Base-by-base conservation (phyloP, 108 stramenopile genomes). In the Discostella stelligeroides region DNA sequence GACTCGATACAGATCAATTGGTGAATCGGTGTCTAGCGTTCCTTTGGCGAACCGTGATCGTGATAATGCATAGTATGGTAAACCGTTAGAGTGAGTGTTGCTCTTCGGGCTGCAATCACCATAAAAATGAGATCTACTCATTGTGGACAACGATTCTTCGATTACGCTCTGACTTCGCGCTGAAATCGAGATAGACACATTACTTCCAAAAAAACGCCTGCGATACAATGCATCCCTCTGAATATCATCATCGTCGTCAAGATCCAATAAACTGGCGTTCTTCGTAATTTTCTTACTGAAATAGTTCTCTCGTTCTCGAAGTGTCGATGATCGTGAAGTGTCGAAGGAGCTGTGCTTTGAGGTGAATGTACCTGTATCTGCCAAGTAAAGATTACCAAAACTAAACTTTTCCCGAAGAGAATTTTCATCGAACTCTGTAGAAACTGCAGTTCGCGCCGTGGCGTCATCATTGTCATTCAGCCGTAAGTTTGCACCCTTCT, bases 351-450 rank as follows among this genome's bases (percentile, higher is more conserved):
- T 29, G 5, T 7, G 25, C 2, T 6, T 4, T 8, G 27, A 29
- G 25, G 24, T 23, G 25, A 29, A 54, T 54, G 53, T 54, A 14
- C 28, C 53, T 29, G 53, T 0, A 29, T 54, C 53, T 49, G 48
- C 6, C 28, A 29, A 29, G 2, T 23, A 28, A 54, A 54, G 25
- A 12, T 27, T 54, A 11, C 53, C 53, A 54, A 54, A 54, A 10
- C 53, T 54, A 27, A 54, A 54, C 28, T 29, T 54, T 4, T 54
- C 53, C 7, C 25, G 53, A 54, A 54, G 53, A 1, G 53, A 54
- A 29, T 2, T 29, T 7, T 54, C 53, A 54, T 54, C 53, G n/a
- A 51, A 10, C 2, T 54, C 53, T 54, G 53, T 54, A 2, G 28
- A 54, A 29, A 4, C n/a, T 27, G 24, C 53, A 2, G 53, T 54